phyloP scores from a whole-genome alignment of 2,329 filamentous ascomycete genomes.

The Huntiella savannae region DNA sequence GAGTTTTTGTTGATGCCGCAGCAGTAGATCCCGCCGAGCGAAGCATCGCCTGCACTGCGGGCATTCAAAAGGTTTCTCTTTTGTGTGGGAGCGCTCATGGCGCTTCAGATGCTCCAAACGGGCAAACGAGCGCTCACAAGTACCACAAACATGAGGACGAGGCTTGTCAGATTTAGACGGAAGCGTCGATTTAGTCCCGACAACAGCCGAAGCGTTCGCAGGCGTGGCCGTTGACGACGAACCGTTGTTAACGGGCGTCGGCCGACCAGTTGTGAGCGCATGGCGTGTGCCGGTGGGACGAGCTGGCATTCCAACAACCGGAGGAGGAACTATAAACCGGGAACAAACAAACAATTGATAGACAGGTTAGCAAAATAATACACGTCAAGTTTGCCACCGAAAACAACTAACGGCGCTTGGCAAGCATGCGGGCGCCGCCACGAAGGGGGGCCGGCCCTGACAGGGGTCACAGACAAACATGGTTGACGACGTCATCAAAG shows the following conservation, averaged over 20 bases:
- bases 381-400: too few relatives aligned
- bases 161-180: constrained; percentile 84
- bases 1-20: constrained; percentile 95
- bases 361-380: too few relatives aligned
- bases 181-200: neutral
- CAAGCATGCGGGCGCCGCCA: too few relatives aligned
- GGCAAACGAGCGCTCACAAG: constrained; percentile 82
- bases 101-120: constrained; percentile 91
- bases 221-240: too few relatives aligned
- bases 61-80: constrained; percentile 97
- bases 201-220: too few relatives aligned
- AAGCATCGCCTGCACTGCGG: constrained; percentile 90
- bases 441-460: too few relatives aligned
- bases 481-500: too few relatives aligned
- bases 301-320: neutral
- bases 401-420: too few relatives aligned
- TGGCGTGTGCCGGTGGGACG: too few relatives aligned
- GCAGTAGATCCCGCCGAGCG: constrained; percentile 72
- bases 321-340: neutral
- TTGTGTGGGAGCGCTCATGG: constrained; percentile 93
- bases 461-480: too few relatives aligned
- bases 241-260: too few relatives aligned
- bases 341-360: neutral
- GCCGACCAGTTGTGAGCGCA: too few relatives aligned
- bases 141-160: constrained; percentile 79